Evolutionary conservation across 2,329 filamentous ascomycete species (phyloP), one percentile per base, ranked within the genome.

Genomic region (Colletotrichum sp.): DNA sequence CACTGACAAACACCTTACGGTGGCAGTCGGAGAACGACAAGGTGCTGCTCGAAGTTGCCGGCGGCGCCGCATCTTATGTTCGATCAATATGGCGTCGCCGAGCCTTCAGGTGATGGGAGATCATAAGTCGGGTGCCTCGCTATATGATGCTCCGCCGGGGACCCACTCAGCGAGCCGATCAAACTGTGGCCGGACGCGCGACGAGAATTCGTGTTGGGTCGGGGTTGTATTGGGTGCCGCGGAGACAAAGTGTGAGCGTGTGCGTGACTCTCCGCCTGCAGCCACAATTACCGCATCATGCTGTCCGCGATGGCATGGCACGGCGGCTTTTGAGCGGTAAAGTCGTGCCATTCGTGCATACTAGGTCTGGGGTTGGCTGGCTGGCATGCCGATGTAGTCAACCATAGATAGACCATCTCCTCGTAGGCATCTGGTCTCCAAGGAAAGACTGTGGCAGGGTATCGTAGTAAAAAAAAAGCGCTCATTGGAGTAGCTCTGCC

Each of bases 41-140:
- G 43, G 58, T n/a, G 39, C 25, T 64, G 30, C 30, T 39, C 62
- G 56, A 25, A 36, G 39, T 48, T 56, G n/a, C 30, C 34, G 58
- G 56, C 43, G 22, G 56, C 60, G 43, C 34, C 34, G 28, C 58
- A 39, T 60, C 8, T 58, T 60, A 64, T 60, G 43, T 58, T 58
- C 43, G 30, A 55, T 48, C 55, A 30, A 22, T 74, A 28, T 61
- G 64, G 70, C 32, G 48, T 56, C 61, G 69, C 36, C 30, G 34
- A 25, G 70, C 32, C 16, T 60, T 43, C n/a, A 71, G 71, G 56
- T 72, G 64, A 76, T 27, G 68, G 75, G 65, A 62, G 73, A 77
- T 73, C 75, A 77, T 77, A 77, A 72, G 60, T 66, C 72, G 72
- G 66, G 52, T 75, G 39, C 52, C 36, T 73, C 73, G 68, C 52